These are phyloP conservation scores for Xylaria scruposa DNA, from an alignment of 495 filamentous ascomycete species.

Conservation along the genomic window DNA sequence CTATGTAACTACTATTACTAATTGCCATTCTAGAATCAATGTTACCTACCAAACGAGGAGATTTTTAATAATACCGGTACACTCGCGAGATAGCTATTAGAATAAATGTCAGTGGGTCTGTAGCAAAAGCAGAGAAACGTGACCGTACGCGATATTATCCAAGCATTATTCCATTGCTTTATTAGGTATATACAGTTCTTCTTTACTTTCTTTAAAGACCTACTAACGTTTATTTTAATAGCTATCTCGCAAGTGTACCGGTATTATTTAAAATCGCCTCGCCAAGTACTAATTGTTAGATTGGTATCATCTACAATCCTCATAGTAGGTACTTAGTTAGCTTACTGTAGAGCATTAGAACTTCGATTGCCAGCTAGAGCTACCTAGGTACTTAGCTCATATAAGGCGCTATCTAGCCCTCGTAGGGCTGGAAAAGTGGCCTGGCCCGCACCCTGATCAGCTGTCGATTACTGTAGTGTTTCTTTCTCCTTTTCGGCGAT, in stretches of 20 bases:
- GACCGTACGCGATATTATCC: too few relatives aligned
- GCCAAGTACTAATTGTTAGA: not conserved
- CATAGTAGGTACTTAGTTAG: not conserved
- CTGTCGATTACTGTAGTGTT: not conserved
- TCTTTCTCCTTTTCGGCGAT: not conserved
- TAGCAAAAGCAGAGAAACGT: too few relatives aligned
- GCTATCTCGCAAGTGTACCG: too few relatives aligned
- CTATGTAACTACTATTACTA: not conserved
- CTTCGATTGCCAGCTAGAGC: not conserved
- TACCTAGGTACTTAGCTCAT: not conserved
- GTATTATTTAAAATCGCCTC: too few relatives aligned
- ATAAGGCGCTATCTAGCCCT: not conserved
- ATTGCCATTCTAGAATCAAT: not conserved
- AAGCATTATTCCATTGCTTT: too few relatives aligned
- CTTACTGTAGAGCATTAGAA: not conserved
- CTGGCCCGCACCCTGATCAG: not conserved
- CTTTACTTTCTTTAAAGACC: too few relatives aligned
- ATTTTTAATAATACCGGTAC: too few relatives aligned
- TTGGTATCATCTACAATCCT: not conserved
- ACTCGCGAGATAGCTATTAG: too few relatives aligned
- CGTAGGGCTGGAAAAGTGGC: conserved; percentile 1
- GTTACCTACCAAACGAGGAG: too few relatives aligned
- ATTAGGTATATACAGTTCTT: too few relatives aligned
- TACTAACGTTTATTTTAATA: too few relatives aligned
- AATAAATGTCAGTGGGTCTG: too few relatives aligned